phyloP scores from a whole-genome alignment of 2,329 filamentous ascomycete genomes.

The Bipolaris bicolor region DNA sequence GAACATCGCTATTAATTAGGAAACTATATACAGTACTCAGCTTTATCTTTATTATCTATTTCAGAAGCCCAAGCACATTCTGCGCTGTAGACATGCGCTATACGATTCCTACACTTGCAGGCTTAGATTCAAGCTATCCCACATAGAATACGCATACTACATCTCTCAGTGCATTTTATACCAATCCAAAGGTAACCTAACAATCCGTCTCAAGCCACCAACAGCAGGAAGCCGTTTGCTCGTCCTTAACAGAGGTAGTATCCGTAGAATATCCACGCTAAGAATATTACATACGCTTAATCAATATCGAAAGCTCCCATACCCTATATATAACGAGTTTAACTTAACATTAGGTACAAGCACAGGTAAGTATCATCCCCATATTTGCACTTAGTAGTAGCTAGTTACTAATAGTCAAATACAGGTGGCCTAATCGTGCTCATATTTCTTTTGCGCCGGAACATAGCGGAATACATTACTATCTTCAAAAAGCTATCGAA shows the following conservation, averaged over 20 bases:
- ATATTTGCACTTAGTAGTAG: background rate
- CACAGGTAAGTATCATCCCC: conserved; percentile 8
- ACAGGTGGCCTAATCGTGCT: conserved; percentile 21
- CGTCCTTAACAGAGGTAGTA: conserved; percentile 21
- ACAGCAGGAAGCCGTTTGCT: conserved; percentile 20
- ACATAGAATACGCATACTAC: conserved; percentile 20
- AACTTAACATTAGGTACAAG: conserved; percentile 21
- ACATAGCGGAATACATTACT: conserved; percentile 12
- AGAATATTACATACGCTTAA: conserved; percentile 18
- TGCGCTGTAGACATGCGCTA: conserved; percentile 16
- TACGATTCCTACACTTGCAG: conserved; percentile 17
- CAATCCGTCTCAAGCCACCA: conserved; percentile 19
- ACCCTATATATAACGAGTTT: conserved; percentile 27
- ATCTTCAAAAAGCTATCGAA: conserved; percentile 18
- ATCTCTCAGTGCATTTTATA: conserved; percentile 19
- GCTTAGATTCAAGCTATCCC: conserved; percentile 4
- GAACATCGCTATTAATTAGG: conserved; percentile 13
- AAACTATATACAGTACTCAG: conserved; percentile 10
- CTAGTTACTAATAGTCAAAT: too few species aligned
- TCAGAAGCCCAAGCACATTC: conserved; percentile 15
- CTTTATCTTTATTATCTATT: conserved; percentile 18
- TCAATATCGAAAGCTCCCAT: conserved; percentile 14
- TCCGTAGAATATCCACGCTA: conserved; percentile 18
- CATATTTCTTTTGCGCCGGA: conserved; percentile 20
- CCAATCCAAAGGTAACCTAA: conserved; percentile 7